phyloP scores from a whole-genome alignment of 768 basidiomycete species.

The Hydnomerulius pinastri region DNA sequence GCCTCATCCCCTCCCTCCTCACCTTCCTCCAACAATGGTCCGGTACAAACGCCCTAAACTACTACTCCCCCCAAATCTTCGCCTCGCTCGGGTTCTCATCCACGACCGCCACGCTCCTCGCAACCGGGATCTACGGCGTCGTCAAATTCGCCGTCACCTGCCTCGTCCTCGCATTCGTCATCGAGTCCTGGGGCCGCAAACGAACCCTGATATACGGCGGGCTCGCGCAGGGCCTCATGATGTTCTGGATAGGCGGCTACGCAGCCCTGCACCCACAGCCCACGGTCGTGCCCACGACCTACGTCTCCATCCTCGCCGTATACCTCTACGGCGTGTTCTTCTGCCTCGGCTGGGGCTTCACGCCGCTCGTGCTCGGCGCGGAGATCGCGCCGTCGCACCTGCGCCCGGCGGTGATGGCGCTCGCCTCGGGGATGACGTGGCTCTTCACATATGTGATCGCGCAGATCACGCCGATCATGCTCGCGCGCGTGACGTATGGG shows the following conservation, averaged over 20 bases:
- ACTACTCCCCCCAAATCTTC: constrained; percentile 41
- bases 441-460: constrained; percentile 40
- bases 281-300: constrained; percentile 29
- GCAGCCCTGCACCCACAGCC: constrained; percentile 29
- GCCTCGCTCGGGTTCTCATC: constrained; percentile 35
- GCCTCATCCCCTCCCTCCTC: constrained; percentile 33
- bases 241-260: constrained; percentile 40
- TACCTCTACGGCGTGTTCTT: constrained; percentile 40
- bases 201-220: constrained; percentile 38
- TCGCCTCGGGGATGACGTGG: constrained; percentile 36
- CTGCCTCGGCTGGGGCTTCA: constrained; percentile 35
- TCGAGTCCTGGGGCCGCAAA: constrained; percentile 43
- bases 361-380: constrained; percentile 35
- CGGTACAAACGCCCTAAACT: constrained; percentile 45
- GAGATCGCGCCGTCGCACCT: constrained; percentile 41
- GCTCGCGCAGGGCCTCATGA: constrained; percentile 35
- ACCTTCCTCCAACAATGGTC: constrained; percentile 43
- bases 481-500: constrained; percentile 27
- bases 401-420: constrained; percentile 31
- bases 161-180: constrained; percentile 36
- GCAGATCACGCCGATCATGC: constrained; percentile 40
- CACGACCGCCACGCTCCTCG: constrained; percentile 34
- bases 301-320: constrained; percentile 37
- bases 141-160: constrained; percentile 38
- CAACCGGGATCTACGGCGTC: constrained; percentile 44